phyloP scores from a whole-genome alignment of 495 filamentous ascomycete genomes.

The Neurospora sp. region DNA sequence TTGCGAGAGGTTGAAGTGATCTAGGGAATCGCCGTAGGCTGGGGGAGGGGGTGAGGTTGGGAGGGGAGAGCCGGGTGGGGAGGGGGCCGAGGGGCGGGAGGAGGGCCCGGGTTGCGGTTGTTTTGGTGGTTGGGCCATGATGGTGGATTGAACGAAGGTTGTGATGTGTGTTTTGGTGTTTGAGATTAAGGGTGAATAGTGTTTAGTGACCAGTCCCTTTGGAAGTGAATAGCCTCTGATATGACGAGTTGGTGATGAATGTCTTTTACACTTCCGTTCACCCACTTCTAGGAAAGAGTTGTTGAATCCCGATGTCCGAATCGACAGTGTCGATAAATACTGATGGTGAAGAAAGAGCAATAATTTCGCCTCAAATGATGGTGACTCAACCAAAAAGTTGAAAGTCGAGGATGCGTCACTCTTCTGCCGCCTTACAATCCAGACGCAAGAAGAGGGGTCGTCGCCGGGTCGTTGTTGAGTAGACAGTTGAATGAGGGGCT shows the following conservation, averaged over 20 bases:
- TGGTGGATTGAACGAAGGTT: background rate
- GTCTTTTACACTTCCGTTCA: background rate
- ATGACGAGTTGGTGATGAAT: background rate
- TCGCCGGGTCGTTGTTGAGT: background rate
- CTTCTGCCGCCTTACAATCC: background rate
- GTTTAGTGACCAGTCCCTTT: background rate
- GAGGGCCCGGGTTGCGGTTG: background rate
- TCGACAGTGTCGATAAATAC: background rate
- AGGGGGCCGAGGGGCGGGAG: background rate
- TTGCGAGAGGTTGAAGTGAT: conserved; percentile 39
- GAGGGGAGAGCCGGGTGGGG: background rate
- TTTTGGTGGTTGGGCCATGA: background rate
- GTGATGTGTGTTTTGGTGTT: background rate
- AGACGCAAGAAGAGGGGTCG: background rate
- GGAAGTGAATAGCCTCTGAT: background rate
- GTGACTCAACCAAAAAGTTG: background rate
- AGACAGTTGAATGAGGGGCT: background rate
- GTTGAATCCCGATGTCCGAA: background rate
- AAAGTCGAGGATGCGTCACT: background rate
- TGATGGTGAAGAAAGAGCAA: background rate
- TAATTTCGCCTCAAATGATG: background rate
- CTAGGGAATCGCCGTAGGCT: conserved; percentile 33
- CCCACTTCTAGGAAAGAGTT: background rate
- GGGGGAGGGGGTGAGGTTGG: conserved; percentile 17
- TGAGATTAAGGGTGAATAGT: background rate